Base-by-base conservation (phyloP, 176 grass and related monocot genomes). In the Eleusine indica region DNA sequence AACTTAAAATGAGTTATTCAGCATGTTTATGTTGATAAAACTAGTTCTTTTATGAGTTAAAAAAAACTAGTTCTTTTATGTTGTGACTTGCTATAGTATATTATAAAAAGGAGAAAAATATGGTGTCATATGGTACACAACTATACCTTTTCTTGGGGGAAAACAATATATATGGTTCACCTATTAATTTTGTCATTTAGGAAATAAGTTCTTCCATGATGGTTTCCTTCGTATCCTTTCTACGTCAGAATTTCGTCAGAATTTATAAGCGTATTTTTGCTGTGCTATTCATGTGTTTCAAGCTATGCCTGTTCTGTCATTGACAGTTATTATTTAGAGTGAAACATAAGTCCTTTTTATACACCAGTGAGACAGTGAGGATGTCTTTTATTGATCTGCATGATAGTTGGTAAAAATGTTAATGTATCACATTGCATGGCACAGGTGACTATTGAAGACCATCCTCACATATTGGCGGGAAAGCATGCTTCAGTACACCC, bases 381-480 rank as follows among this genome's bases (percentile, higher is more conserved):
- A 9, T 46, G 13, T 79, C 58, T 60, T 71, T 10, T 3, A 41
- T 18, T 58, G 70, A 3, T 70, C 58, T 60, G 37, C 57, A 19
- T 14, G 3, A 52, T 46, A 3, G 6, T 25, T 70, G 56, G 18
- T 37, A 4, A 38, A 51, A 46, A 32, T 66, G 49, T 21, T 74
- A 61, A 79, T 30, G 61, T 51, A 71, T 29, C 8, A 71, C n/a
- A 69, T n/a, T 43, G 44, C 48, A 32, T 82, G 51, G 29, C 54
- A 35, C 96, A 98, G 96, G 96, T 98, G 73, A 98, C 96, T 79
- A 98, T 94, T 82, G 96, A 98, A 85, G 93, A 98, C 38, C 96
- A 98, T 88, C 93, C 96, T 70, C 93, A 98, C 83, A 79, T 98
- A 68, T 77, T 86, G 37, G 87, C 66, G 49, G 96, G 91, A 63